Conservation (phyloP, 371 early-diverging fungal species). For the Rhizopus delemar region DNA sequence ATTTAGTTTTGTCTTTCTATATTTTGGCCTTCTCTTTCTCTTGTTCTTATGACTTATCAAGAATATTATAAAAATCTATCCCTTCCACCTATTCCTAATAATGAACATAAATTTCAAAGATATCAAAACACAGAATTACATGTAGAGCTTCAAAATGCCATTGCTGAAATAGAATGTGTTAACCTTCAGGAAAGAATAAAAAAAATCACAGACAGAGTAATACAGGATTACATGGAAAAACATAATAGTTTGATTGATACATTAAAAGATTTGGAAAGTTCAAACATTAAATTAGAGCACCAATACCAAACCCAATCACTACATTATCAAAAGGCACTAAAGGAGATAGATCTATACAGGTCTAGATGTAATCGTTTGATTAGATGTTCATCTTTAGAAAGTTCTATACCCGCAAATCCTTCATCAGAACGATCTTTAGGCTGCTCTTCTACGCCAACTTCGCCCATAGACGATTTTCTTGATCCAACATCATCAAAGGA, state of each 20-base stretch:
- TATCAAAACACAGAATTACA: conserved; percentile 10
- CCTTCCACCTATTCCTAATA: conserved; percentile 16
- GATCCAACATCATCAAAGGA: background rate
- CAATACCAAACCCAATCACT: conserved; percentile 13
- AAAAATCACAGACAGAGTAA: conserved; percentile 6
- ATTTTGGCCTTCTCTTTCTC: background rate
- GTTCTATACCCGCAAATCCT: background rate
- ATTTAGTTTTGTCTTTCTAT: too few species aligned
- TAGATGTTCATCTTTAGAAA: background rate
- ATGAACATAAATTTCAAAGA: background rate
- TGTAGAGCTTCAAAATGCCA: background rate
- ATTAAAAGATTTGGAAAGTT: conserved; percentile 11
- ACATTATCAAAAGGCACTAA: conserved; percentile 8
- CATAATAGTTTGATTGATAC: conserved; percentile 16
- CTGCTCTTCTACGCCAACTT: background rate
- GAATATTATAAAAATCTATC: conserved; percentile 16
- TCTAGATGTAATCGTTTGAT: conserved; percentile 9
- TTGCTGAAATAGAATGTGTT: conserved; percentile 9
- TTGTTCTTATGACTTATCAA: conserved; percentile 1
- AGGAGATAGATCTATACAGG: conserved; percentile 18
- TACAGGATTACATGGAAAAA: conserved; percentile 10
- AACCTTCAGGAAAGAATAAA: conserved; percentile 14
- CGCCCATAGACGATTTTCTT: background rate
- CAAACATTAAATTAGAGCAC: conserved; percentile 1
- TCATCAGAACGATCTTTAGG: background rate